These are phyloP conservation scores for Emericellopsis terricola DNA, from an alignment of 495 filamentous ascomycete species.

Conservation along the genomic window DNA sequence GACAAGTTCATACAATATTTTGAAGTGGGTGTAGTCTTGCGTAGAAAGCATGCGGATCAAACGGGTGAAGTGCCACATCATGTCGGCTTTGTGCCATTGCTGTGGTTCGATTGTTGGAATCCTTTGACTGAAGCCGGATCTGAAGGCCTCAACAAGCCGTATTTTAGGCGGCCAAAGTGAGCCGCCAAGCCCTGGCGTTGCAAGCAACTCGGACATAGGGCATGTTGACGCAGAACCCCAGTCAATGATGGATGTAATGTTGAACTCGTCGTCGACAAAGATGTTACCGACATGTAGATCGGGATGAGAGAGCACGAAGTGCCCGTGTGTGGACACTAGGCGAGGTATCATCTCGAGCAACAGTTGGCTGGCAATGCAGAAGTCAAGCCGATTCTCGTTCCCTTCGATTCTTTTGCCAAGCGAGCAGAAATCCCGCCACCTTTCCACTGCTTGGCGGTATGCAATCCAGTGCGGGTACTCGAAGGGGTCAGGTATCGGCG, in stretches of 20 bases:
- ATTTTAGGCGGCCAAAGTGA: not conserved
- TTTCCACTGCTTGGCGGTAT: constrained; percentile 3
- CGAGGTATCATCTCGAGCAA: constrained; percentile 11
- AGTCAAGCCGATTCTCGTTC: constrained; percentile 14
- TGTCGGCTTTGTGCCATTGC: not conserved
- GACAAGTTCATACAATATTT: not conserved
- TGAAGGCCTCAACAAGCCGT: not conserved
- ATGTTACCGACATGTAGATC: not conserved
- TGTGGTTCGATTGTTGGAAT: not conserved
- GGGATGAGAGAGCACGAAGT: not conserved
- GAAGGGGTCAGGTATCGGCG: constrained; percentile 4
- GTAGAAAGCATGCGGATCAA: not conserved
- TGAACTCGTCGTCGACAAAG: not conserved
- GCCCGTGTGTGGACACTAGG: not conserved
- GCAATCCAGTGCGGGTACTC: constrained; percentile 4
- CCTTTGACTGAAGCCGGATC: not conserved
- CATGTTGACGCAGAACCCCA: not conserved
- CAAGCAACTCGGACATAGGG: not conserved
- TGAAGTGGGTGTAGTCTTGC: not conserved
- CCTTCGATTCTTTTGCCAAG: constrained; percentile 12
- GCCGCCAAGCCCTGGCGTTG: not conserved
- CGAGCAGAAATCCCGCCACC: constrained; percentile 14
- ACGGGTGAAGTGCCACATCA: not conserved
- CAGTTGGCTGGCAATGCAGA: constrained; percentile 12
- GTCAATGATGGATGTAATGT: not conserved